A percentile compares a stretch with the other conserved stretches of the same genome.
Conservation (phyloP, 331 rosid genomes). For the Pyrus hybrid region DNA sequence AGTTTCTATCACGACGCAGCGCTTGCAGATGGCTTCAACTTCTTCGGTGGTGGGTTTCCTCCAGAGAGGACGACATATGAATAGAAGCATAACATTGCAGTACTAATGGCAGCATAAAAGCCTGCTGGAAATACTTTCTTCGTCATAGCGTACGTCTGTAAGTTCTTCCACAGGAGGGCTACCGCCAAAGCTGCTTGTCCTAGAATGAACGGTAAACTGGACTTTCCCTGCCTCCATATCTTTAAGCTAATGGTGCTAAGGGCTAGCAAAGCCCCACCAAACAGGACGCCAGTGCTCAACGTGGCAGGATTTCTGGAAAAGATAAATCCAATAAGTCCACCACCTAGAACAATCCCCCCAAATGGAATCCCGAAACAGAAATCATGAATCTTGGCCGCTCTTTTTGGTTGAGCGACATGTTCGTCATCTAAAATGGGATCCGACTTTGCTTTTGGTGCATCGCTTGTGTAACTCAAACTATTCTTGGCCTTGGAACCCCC, state of each 20-base stretch:
- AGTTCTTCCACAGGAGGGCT: conserved; percentile 64
- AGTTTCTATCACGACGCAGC: conserved; percentile 36
- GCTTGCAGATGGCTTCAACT: conserved; percentile 55
- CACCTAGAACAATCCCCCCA: conserved; percentile 80
- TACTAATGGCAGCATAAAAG: conserved; percentile 51
- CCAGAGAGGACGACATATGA: conserved; percentile 65
- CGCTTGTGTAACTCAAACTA: conserved; percentile 31
- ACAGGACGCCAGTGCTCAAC: conserved; percentile 51
- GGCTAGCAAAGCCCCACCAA: conserved; percentile 81
- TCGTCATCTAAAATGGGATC: conserved; percentile 27
- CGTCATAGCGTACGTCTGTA: conserved; percentile 63
- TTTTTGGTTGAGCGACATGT: conserved; percentile 24
- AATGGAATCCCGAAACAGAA: conserved; percentile 97
- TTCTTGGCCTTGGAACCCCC: conserved; percentile 36
- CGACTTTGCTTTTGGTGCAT: conserved; percentile 31
- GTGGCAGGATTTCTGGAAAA: conserved; percentile 63
- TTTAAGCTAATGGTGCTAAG: conserved; percentile 81
- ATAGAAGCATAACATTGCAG: conserved; percentile 93
- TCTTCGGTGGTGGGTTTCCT: conserved; percentile 96
- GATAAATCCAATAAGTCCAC: conserved; percentile 63
- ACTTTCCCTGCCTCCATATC: conserved; percentile 92
- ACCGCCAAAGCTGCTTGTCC: conserved; percentile 81
- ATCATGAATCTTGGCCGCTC: conserved; percentile 79
- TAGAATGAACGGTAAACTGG: conserved; percentile 73
- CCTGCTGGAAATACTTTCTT: conserved; percentile 71